Percentiles rank a stretch among this genome's conserved stretches.
Conservation (phyloP, 805 yeast genomes). For the Candida krabiensis region DNA sequence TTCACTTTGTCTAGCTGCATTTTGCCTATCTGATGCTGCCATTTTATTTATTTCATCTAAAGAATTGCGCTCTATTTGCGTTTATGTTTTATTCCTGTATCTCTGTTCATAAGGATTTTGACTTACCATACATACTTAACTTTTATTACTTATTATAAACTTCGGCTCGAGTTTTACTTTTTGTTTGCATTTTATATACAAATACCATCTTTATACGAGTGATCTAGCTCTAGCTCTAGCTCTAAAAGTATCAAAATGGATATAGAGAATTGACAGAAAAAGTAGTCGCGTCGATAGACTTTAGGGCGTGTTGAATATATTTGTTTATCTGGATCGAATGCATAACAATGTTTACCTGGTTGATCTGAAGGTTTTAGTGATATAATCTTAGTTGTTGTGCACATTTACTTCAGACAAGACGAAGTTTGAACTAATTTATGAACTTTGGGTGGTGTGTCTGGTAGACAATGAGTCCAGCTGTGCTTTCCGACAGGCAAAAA, state of each 20-base stretch:
- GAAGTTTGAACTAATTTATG: no score
- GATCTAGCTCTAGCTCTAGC: no score
- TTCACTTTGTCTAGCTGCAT: neutral
- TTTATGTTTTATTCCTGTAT: neutral
- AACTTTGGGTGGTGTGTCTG: no score
- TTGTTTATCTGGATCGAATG: no score
- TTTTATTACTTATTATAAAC: neutral
- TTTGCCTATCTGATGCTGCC: neutral
- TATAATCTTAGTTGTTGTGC: no score
- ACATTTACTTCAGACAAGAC: no score
- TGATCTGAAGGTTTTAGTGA: no score
- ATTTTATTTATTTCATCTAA: neutral
- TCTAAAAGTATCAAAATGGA: no score
- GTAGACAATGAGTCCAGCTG: neutral
- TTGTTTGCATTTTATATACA: neutral
- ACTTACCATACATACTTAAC: neutral
- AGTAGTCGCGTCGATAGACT: no score
- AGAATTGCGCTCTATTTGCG: neutral
- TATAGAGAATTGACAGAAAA: no score
- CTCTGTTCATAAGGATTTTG: neutral
- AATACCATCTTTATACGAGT: neutral
- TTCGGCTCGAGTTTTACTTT: neutral
- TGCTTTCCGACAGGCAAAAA: slow-evolving; percentile 30
- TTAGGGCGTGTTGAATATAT: no score
- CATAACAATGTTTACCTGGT: no score